Percentiles rank a stretch among this genome's conserved stretches.
phyloP scores from a whole-genome alignment of 1,284 basidiomycete genomes.

The Schizophyllum commune region DNA sequence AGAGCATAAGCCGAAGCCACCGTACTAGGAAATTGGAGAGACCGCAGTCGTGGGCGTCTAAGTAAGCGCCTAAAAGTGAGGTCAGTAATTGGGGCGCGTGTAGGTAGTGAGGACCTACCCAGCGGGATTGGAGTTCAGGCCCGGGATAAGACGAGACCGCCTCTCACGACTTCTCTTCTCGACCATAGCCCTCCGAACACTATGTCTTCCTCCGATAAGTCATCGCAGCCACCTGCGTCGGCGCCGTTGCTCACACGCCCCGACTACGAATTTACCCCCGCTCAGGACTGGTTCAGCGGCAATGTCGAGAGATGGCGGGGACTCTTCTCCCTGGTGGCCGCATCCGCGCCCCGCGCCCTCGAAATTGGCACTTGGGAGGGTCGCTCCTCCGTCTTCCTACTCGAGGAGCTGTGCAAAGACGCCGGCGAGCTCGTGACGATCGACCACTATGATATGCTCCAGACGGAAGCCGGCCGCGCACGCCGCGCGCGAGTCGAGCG shows the following conservation, averaged over 20 bases:
- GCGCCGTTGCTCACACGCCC: background rate
- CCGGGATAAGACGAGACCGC: background rate
- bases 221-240: background rate
- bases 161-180: background rate
- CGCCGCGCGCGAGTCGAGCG: slow-evolving; percentile 36
- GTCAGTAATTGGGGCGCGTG: background rate
- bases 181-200: background rate
- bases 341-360: slow-evolving; percentile 34
- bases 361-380: slow-evolving; percentile 64
- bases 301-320: slow-evolving; percentile 34
- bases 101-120: background rate
- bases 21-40: no score
- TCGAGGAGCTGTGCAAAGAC: slow-evolving; percentile 36
- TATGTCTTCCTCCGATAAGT: background rate
- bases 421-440: slow-evolving; percentile 43
- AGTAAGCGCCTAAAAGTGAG: background rate
- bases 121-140: background rate
- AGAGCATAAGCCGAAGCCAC: no score
- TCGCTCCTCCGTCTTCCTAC: slow-evolving; percentile 47
- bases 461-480: slow-evolving; percentile 38
- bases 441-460: slow-evolving; percentile 51
- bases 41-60: background rate
- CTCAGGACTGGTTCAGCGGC: slow-evolving; percentile 50
- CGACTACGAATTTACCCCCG: slow-evolving; percentile 33
- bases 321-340: slow-evolving; percentile 30